phyloP scores from a whole-genome alignment of 768 basidiomycete genomes.

The Kwoniella dejecticola region DNA sequence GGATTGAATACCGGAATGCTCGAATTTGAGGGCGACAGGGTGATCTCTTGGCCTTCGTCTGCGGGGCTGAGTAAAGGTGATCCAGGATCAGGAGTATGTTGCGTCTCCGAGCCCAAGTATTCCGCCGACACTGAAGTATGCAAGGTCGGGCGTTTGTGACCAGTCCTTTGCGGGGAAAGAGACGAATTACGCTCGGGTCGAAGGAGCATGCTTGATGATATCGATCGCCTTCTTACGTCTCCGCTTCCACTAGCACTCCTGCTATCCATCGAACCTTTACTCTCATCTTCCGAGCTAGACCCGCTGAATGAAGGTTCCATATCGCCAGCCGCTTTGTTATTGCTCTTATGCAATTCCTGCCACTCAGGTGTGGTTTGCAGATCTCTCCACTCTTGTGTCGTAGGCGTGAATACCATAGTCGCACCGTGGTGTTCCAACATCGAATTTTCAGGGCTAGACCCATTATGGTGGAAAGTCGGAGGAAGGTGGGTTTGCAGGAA shows the following conservation, averaged over 20 bases:
- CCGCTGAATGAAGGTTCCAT: conserved; percentile 20
- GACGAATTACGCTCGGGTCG: not conserved
- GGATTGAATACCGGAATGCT: conserved; percentile 28
- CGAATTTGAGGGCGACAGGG: conserved; percentile 3
- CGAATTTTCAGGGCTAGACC: conserved; percentile 26
- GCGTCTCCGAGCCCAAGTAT: conserved; percentile 29
- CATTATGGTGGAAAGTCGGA: conserved; percentile 32
- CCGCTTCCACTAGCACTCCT: conserved; percentile 4
- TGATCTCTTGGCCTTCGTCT: not conserved
- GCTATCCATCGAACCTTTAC: conserved; percentile 7
- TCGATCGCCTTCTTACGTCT: conserved; percentile 1
- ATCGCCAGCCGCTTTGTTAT: not conserved
- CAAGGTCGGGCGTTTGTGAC: conserved; percentile 1
- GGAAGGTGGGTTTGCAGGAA: conserved; percentile 46
- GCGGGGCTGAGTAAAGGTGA: conserved; percentile 22
- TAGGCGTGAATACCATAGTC: conserved; percentile 53
- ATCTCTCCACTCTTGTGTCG: conserved; percentile 55
- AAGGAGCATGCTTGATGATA: conserved; percentile 17
- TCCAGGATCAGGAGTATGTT: conserved; percentile 46
- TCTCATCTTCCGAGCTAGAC: conserved; percentile 26
- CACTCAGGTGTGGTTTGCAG: conserved; percentile 32
- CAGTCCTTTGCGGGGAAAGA: not conserved
- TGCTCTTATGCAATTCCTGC: conserved; percentile 15
- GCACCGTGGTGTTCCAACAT: conserved; percentile 20
- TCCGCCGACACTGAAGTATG: conserved; percentile 38